Conservation (phyloP, 208 protist species). For the Phytomonas sp. region DNA sequence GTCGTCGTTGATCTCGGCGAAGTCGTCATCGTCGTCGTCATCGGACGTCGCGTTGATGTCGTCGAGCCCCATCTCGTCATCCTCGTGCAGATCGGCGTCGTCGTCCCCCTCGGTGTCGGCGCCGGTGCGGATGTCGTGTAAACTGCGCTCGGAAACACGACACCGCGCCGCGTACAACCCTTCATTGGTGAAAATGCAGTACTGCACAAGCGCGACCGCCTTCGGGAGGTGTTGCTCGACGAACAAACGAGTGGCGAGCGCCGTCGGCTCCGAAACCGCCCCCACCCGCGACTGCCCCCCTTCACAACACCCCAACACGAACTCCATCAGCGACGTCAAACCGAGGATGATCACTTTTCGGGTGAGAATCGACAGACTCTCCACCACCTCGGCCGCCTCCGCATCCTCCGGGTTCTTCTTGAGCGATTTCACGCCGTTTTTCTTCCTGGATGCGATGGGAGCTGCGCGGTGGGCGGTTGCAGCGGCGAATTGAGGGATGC, state of each 20-base stretch:
- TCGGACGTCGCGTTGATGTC: conserved; percentile 34
- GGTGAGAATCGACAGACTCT: conserved; percentile 61
- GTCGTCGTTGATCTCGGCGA: conserved; percentile 29
- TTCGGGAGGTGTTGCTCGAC: conserved; percentile 25
- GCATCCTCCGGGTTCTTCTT: conserved; percentile 46
- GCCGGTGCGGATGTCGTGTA: conserved; percentile 44
- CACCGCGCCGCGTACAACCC: conserved; percentile 44
- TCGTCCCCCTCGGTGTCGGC: conserved; percentile 18
- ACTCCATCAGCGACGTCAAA: conserved; percentile 36
- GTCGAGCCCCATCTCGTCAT: conserved; percentile 45
- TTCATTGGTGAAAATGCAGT: conserved; percentile 74
- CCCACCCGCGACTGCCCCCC: conserved; percentile 3
- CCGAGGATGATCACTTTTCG: conserved; percentile 75
- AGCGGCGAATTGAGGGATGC: conserved; percentile 9
- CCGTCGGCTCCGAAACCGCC: conserved; percentile 4
- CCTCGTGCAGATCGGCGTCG: conserved; percentile 15
- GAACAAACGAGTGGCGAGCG: conserved; percentile 22
- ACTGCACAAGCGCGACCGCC: conserved; percentile 52
- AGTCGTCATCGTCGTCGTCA: conserved; percentile 25
- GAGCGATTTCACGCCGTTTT: neutral
- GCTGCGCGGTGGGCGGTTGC: neutral
- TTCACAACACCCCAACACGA: neutral
- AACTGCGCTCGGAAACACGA: conserved; percentile 37
- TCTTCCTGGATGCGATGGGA: neutral
- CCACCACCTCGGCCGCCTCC: conserved; percentile 43